Evolutionary conservation across 2,329 filamentous ascomycete genomes (phyloP).

Genomic region (Ophiocordyceps unilateralis): DNA sequence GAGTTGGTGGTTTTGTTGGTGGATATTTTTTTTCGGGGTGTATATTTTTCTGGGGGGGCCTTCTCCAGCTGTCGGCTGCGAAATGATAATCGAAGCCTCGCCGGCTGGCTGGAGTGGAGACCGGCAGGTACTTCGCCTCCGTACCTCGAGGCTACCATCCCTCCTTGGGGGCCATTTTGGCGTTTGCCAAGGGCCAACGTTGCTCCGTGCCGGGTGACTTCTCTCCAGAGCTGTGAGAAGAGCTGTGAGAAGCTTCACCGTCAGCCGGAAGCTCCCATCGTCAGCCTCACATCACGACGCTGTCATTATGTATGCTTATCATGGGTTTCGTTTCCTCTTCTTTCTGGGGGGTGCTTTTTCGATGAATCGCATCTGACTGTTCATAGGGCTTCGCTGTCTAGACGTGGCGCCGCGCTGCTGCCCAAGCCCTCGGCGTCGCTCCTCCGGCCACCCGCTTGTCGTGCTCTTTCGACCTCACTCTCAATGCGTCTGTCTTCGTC

Average conservation of each 20-base stretch:
- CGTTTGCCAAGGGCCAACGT: not conserved
- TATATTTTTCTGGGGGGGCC: not conserved
- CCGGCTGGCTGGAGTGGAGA: not conserved
- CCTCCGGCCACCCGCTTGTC: not conserved
- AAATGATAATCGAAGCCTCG: not conserved
- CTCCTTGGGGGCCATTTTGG: not conserved
- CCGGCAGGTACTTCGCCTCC: not conserved
- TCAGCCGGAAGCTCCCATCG: not conserved
- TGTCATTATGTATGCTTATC: not conserved
- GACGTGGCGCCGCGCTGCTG: not conserved
- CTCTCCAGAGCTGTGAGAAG: not conserved
- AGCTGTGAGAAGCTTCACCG: not conserved
- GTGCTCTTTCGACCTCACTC: not conserved
- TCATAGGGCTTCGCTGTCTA: not conserved
- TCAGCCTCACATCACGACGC: not conserved
- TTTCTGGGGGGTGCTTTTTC: no score
- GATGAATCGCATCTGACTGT: no score
- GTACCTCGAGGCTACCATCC: not conserved
- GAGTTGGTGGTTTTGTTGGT: not conserved
- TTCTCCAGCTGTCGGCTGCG: not conserved
- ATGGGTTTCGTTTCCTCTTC: not conserved
- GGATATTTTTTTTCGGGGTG: not conserved
- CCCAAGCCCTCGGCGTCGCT: not conserved
- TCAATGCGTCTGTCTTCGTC: not conserved
- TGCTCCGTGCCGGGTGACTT: not conserved